These are phyloP conservation scores for Lolium perenne DNA, from an alignment of 176 grass and related monocot species.

Conservation along the genomic window DNA sequence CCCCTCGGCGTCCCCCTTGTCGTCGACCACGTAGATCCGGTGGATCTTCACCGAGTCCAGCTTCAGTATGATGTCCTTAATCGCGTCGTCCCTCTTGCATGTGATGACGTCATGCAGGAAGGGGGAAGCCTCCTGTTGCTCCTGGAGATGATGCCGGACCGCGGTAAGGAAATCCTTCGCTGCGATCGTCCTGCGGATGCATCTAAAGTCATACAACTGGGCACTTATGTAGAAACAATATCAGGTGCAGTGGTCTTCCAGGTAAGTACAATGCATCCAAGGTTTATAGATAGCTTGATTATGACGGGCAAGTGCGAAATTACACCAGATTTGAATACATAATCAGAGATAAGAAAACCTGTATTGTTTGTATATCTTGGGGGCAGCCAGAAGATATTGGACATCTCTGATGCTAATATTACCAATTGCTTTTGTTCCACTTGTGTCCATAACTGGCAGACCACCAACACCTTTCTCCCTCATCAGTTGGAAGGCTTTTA, in stretches of 20 bases:
- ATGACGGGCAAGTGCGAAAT: neutral
- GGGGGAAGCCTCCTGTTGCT: slow-evolving; percentile 71
- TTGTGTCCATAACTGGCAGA: slow-evolving; percentile 83
- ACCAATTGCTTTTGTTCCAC: slow-evolving; percentile 66
- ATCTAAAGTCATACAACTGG: neutral
- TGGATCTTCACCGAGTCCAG: slow-evolving; percentile 85
- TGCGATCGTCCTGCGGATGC: slow-evolving; percentile 73
- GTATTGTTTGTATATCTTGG: slow-evolving; percentile 96
- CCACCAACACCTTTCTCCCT: slow-evolving; percentile 87
- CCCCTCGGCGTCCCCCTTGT: slow-evolving; percentile 62
- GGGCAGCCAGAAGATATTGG: slow-evolving; percentile 92
- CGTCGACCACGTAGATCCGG: slow-evolving; percentile 76
- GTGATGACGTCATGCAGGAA: slow-evolving; percentile 65
- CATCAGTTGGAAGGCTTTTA: slow-evolving; percentile 96
- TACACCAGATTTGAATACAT: neutral
- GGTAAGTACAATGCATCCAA: neutral
- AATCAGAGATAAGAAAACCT: slow-evolving; percentile 47
- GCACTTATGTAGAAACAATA: neutral
- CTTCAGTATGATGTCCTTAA: slow-evolving; percentile 89
- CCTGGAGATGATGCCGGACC: slow-evolving; percentile 66
- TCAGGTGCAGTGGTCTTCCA: neutral
- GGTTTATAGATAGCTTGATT: neutral
- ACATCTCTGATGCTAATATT: slow-evolving; percentile 99
- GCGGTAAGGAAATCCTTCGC: slow-evolving; percentile 73
- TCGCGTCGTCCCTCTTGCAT: slow-evolving; percentile 60